Conservation (phyloP, 441 rosid genomes). For the Pelargonium australe region DNA sequence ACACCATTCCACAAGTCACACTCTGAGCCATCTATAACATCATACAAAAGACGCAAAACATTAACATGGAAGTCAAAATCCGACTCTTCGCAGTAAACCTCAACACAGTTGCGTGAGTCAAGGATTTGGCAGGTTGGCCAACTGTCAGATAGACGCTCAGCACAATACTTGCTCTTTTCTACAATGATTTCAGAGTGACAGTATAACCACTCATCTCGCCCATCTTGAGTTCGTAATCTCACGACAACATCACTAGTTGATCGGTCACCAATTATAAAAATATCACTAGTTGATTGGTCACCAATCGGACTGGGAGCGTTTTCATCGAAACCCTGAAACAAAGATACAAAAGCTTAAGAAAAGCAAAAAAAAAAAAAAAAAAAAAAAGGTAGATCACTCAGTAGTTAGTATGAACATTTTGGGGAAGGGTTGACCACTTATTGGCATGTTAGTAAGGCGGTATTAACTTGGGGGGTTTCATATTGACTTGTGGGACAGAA, state of each 20-base stretch:
- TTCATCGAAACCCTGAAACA: conserved; percentile 33
- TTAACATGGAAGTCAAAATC: conserved; percentile 70
- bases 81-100: conserved; percentile 70
- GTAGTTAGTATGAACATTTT: not conserved
- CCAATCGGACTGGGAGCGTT: conserved; percentile 41
- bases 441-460: not conserved
- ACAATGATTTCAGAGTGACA: conserved; percentile 69
- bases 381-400: not conserved
- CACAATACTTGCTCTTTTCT: conserved; percentile 70
- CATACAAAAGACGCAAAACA: conserved; percentile 66
- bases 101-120: conserved; percentile 82
- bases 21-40: conserved; percentile 35
- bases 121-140: conserved; percentile 96
- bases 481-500: not conserved
- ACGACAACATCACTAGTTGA: conserved; percentile 85
- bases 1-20: conserved; percentile 68
- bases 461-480: no score
- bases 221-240: conserved; percentile 67
- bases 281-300: conserved; percentile 62
- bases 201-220: conserved; percentile 82
- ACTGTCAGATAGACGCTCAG: conserved; percentile 77
- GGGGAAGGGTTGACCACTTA: not conserved
- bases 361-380: not conserved
- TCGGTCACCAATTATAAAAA: conserved; percentile 46
- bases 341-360: conserved; percentile 6